Evolutionary conservation across 2,329 filamentous ascomycete genomes (phyloP), one percentile per base, ranked within the genome.

Genomic region (Beauveria bassiana): DNA sequence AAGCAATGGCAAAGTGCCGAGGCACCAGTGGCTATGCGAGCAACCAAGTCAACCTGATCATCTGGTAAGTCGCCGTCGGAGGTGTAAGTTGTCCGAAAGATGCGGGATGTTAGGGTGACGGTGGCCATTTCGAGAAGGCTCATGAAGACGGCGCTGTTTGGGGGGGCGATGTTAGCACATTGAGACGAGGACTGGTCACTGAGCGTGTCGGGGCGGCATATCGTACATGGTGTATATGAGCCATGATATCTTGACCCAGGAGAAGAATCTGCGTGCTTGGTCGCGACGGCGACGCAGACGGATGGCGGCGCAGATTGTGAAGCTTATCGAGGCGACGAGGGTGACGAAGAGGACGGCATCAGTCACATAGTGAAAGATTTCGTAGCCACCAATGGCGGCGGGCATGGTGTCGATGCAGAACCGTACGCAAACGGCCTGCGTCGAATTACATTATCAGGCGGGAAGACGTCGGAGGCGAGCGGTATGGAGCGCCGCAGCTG

Each of bases 231-330:
- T 46, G 22, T 22, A 40, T 6, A 62, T 40, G 47, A 59, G 40
- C 61, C 61, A 62, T 16, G 54, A 42, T 4, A 58, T 53, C 47
- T 62, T 62, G 53, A 58, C 61, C 61, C 61, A 62, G 20, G 61
- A 62, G 46, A 62, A 62, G 28, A 62, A 49, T 43, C 53, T 46
- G 38, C 61, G 54, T 16, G 61, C 61, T 16, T 56, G 61, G 42
- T 62, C 61, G 53, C 61, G 53, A 28, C 49, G 61, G 42, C 54
- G 54, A 42, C 43, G 54, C 40, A 62, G 54, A 22, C 49, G 46
- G 16, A 62, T 31, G 43, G 40, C 20, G 20, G 61, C 49, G 38
- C 50, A 61, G 9, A 62, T 61, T 40, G 54, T 50, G 47, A 60
- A 53, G 46, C 51, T 45, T 54, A 57, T 57, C 26, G 51, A 52